Conservation (phyloP, 2,329 filamentous ascomycete genomes). For the Bipolaris victoriae region DNA sequence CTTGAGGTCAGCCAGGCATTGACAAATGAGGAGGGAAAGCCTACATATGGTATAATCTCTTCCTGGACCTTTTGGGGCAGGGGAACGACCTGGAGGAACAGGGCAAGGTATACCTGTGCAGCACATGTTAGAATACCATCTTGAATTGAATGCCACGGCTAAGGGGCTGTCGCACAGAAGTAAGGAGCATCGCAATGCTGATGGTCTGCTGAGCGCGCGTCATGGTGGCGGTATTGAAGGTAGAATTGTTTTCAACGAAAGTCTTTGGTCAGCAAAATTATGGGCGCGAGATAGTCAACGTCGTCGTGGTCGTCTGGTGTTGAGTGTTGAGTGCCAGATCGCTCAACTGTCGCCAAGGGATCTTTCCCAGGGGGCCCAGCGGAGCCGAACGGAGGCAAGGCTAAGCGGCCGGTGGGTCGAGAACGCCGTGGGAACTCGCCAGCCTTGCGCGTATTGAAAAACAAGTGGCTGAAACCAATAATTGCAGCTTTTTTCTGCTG, state of each 20-base stretch:
- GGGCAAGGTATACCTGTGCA: constrained; percentile 80
- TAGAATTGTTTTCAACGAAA: constrained; percentile 18
- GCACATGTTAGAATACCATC: constrained; percentile 28
- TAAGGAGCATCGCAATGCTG: constrained; percentile 83
- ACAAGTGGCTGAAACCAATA: constrained; percentile 14
- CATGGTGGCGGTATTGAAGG: constrained; percentile 63
- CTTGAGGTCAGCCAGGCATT: constrained; percentile 10
- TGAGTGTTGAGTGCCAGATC: constrained; percentile 33
- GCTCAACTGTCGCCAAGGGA: constrained; percentile 35
- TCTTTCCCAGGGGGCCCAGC: constrained; percentile 27
- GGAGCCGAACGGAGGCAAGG: constrained; percentile 23
- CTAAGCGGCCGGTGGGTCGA: constrained; percentile 19
- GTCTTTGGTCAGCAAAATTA: constrained; percentile 29
- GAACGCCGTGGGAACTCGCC: constrained; percentile 12
- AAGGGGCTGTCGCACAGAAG: constrained; percentile 69
- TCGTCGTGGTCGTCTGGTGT: constrained; percentile 28
- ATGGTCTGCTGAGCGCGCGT: constrained; percentile 93
- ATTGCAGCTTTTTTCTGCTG: constrained; percentile 14
- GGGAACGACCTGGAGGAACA: constrained; percentile 83
- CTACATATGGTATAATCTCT: constrained; percentile 87
- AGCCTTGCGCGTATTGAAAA: constrained; percentile 12
- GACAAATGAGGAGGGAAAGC: constrained; percentile 46
- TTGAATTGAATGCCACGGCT: neutral
- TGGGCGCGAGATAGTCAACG: constrained; percentile 10
- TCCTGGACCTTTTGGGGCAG: constrained; percentile 78